A percentile compares a stretch with the other conserved stretches of the same genome.
Conservation (phyloP, 2,329 filamentous ascomycete species). For the Ceratocystis papillata region DNA sequence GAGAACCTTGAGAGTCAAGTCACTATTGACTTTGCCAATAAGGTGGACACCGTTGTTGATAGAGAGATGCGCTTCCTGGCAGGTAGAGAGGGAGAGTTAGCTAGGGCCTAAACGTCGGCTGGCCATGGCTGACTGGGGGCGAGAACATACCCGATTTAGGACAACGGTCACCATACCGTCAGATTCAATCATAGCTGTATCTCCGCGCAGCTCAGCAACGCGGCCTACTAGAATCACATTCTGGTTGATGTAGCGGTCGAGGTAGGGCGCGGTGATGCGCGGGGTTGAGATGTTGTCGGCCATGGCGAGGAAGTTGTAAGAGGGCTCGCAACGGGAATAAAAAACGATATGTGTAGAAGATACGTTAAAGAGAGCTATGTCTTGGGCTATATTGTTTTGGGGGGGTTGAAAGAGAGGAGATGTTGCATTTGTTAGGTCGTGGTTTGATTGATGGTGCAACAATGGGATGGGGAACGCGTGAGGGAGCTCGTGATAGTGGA, state of each 20-base stretch:
- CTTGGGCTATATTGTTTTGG: neutral
- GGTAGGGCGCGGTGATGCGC: conserved; percentile 69
- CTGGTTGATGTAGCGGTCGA: conserved; percentile 61
- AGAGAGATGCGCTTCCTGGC: conserved; percentile 59
- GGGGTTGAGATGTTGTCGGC: conserved; percentile 52
- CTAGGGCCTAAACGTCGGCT: neutral
- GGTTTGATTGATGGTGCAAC: neutral
- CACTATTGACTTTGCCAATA: conserved; percentile 67
- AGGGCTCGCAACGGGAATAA: neutral
- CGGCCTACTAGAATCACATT: conserved; percentile 80
- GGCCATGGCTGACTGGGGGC: neutral
- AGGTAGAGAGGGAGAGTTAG: neutral
- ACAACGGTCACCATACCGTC: conserved; percentile 64
- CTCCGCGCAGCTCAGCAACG: conserved; percentile 70
- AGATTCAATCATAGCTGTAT: conserved; percentile 68
- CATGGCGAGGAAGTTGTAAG: conserved; percentile 40
- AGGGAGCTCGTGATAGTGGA: no score
- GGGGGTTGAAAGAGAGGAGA: no score
- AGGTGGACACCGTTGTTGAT: conserved; percentile 62
- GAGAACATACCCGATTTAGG: conserved; percentile 54
- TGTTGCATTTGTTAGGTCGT: neutral
- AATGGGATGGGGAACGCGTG: no score
- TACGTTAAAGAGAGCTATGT: neutral
- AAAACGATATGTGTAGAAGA: neutral
- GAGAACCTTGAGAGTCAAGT: conserved; percentile 60